These are phyloP conservation scores for Dactylis glomerata DNA, from an alignment of 176 grass and related monocot species.

Conservation along the genomic window DNA sequence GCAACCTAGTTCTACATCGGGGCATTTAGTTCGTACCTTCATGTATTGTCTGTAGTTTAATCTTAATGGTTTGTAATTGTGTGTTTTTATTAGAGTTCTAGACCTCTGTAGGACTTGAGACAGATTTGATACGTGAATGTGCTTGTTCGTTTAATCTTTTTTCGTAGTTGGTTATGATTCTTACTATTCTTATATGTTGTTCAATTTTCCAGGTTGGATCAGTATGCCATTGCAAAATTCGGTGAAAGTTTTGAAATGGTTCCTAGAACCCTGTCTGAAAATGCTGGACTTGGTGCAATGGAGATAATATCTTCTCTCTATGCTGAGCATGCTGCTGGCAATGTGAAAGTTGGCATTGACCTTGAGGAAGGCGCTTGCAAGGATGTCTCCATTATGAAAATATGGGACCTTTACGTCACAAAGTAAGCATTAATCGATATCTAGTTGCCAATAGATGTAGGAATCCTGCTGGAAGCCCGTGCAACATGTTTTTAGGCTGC, in stretches of 20 bases:
- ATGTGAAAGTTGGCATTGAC: slow-evolving; percentile 68
- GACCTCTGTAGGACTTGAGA: neutral
- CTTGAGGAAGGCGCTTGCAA: slow-evolving; percentile 79
- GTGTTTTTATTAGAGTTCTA: neutral
- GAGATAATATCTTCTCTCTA: slow-evolving; percentile 94
- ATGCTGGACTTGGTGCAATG: slow-evolving; percentile 87
- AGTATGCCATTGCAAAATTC: slow-evolving; percentile 97
- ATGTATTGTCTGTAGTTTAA: neutral
- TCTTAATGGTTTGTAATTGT: neutral
- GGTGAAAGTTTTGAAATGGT: slow-evolving; percentile 97
- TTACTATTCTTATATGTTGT: neutral
- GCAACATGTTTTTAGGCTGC: neutral
- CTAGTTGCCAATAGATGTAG: neutral
- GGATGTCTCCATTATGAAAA: slow-evolving; percentile 62
- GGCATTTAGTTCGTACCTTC: neutral
- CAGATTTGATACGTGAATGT: slow-evolving; percentile 13
- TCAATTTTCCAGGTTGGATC: slow-evolving; percentile 68
- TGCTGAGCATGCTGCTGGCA: slow-evolving; percentile 86
- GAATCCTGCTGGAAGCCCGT: neutral
- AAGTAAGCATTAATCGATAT: slow-evolving; percentile 53
- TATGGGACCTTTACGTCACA: slow-evolving; percentile 92
- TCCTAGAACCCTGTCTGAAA: slow-evolving; percentile 81
- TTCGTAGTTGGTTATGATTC: neutral
- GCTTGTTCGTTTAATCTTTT: neutral
- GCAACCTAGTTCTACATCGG: neutral